Evolutionary conservation across 306 rosid species (phyloP).

Genomic region (Ochetophila trinervis): DNA sequence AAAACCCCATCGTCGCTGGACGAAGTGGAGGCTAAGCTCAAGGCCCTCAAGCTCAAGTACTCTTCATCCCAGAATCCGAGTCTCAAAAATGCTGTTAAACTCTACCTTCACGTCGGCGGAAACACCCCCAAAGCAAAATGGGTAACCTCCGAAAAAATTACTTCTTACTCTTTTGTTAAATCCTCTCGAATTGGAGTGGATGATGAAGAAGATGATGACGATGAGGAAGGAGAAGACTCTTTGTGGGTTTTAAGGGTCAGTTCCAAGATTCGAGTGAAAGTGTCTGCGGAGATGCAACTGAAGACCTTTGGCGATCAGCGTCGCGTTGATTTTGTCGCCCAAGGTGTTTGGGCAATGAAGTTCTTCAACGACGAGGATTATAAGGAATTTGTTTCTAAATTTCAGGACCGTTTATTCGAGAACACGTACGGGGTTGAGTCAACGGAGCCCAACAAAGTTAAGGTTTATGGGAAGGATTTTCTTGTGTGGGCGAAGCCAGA

Average conservation of each 20-base stretch:
- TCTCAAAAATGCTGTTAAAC: constrained; percentile 70
- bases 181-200: constrained; percentile 30
- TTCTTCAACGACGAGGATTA: constrained; percentile 60
- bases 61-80: constrained; percentile 41
- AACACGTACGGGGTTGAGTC: constrained; percentile 66
- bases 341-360: constrained; percentile 95
- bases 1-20: constrained; percentile 64
- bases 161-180: constrained; percentile 52
- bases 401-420: constrained; percentile 70
- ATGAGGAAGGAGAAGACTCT: constrained; percentile 29
- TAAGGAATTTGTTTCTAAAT: constrained; percentile 45
- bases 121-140: constrained; percentile 84
- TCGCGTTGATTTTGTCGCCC: constrained; percentile 79
- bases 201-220: constrained; percentile 31
- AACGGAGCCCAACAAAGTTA: constrained; percentile 65
- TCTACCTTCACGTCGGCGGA: constrained; percentile 74
- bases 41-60: constrained; percentile 79
- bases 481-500: constrained; percentile 89
- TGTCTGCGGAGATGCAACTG: constrained; percentile 56
- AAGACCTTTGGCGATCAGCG: constrained; percentile 61
- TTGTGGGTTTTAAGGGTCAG: constrained; percentile 75
- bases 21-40: constrained; percentile 79
- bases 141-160: constrained; percentile 72
- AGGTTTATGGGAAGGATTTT: constrained; percentile 86
- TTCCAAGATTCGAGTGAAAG: constrained; percentile 54